phyloP scores from a whole-genome alignment of 345 rosid genomes.

The Aquilaria malaccensis region DNA sequence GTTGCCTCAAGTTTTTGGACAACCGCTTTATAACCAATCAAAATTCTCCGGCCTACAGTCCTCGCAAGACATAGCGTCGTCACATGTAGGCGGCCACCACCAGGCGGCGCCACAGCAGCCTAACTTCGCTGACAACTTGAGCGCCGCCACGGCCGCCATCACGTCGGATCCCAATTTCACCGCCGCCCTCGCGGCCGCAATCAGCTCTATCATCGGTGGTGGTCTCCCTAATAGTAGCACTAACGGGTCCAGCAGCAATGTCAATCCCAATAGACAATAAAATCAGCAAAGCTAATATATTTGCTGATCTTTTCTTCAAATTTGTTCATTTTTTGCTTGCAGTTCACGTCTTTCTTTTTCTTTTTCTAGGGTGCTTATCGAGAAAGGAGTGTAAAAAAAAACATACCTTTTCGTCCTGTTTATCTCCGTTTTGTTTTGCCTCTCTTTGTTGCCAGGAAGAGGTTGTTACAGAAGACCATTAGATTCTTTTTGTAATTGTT shows the following conservation, averaged over 20 bases:
- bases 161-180: conserved; percentile 92
- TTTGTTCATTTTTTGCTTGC: background rate
- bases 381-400: conserved; percentile 10
- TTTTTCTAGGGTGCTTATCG: conserved; percentile 13
- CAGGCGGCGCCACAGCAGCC: conserved; percentile 25
- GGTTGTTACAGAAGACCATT: conserved; percentile 10
- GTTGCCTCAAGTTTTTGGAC: conserved; percentile 63
- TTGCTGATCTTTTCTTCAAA: conserved; percentile 5
- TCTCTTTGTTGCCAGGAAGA: conserved; percentile 9
- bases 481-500: conserved; percentile 25
- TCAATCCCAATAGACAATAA: conserved; percentile 6
- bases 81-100: conserved; percentile 34
- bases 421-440: conserved; percentile 17
- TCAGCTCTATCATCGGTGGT: conserved; percentile 70
- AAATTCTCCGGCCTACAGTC: conserved; percentile 85
- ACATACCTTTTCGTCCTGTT: conserved; percentile 8
- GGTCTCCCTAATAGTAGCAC: conserved; percentile 23
- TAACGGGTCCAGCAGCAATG: conserved; percentile 19
- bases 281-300: conserved; percentile 22
- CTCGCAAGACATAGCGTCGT: conserved; percentile 39
- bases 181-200: conserved; percentile 87
- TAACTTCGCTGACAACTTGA: conserved; percentile 43
- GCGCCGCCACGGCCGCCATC: conserved; percentile 80
- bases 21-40: conserved; percentile 69
- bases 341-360: conserved; percentile 3